Conservation (phyloP, 2,329 filamentous ascomycete species). For the Xylaria sp. region DNA sequence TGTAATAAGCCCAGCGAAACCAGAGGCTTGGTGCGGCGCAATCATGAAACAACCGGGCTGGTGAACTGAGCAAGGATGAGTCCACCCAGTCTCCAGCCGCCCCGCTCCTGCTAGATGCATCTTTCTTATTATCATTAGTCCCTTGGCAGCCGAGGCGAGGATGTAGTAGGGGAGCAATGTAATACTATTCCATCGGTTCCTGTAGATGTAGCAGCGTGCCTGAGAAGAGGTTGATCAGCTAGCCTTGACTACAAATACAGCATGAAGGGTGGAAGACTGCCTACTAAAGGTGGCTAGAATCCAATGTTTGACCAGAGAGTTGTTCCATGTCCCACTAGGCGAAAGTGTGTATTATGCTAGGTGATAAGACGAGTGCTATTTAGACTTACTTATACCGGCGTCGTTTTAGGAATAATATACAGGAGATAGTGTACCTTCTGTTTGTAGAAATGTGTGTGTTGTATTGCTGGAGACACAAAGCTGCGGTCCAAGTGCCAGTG, state of each 20-base stretch:
- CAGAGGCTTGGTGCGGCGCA: conserved; percentile 37
- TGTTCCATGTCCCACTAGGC: conserved; percentile 6
- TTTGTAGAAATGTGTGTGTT: not conserved
- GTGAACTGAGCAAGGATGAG: conserved; percentile 29
- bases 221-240: not conserved
- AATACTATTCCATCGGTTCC: not conserved
- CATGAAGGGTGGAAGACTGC: not conserved
- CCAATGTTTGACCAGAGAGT: not conserved
- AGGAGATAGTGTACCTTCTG: not conserved
- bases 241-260: not conserved
- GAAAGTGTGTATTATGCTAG: not conserved
- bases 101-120: conserved; percentile 24
- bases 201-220: not conserved
- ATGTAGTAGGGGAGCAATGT: not conserved
- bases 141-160: conserved; percentile 12
- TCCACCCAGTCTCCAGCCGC: conserved; percentile 25
- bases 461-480: not conserved
- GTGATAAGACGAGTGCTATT: conserved; percentile 26
- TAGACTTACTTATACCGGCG: conserved; percentile 13
- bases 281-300: conserved; percentile 9
- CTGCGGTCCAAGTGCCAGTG: conserved; percentile 15
- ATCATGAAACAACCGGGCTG: conserved; percentile 40
- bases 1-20: conserved; percentile 36
- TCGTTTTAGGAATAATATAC: conserved; percentile 11
- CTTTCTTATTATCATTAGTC: conserved; percentile 29